phyloP scores from a whole-genome alignment of 1,284 basidiomycete species.

The Melampsora americana region DNA sequence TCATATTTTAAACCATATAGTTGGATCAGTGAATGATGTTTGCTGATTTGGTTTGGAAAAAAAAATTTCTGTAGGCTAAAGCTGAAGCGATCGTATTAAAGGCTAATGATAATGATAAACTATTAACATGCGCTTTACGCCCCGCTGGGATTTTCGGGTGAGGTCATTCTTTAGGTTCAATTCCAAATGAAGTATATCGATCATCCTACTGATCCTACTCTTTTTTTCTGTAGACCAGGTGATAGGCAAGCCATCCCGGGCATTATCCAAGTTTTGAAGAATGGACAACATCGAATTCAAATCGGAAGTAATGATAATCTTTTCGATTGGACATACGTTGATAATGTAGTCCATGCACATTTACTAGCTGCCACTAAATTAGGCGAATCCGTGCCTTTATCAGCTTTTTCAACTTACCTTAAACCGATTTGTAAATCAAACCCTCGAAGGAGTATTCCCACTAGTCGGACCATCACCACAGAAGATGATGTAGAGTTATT shows the following conservation, averaged over 20 bases:
- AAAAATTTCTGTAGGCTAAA: constrained; percentile 59
- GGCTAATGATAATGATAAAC: constrained; percentile 76
- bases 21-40: not conserved
- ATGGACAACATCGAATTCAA: constrained; percentile 83
- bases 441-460: constrained; percentile 48
- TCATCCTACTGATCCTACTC: not conserved
- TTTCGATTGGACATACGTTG: constrained; percentile 97
- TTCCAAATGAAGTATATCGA: not conserved
- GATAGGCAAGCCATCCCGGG: constrained; percentile 83
- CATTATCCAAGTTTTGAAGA: constrained; percentile 74
- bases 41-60: not conserved
- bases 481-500: constrained; percentile 25
- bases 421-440: constrained; percentile 58
- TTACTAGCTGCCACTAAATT: constrained; percentile 87
- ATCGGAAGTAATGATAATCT: constrained; percentile 90
- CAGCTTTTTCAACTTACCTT: constrained; percentile 62
- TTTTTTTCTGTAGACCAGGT: constrained; percentile 65
- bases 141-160: constrained; percentile 97
- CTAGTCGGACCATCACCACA: constrained; percentile 45
- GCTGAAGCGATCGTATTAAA: constrained; percentile 79
- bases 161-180: constrained; percentile 47
- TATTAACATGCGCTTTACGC: constrained; percentile 83
- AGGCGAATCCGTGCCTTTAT: constrained; percentile 55
- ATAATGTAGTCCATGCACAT: constrained; percentile 91
- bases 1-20: not conserved